Percentiles rank a stretch among this genome's conserved stretches.
phyloP scores from a whole-genome alignment of 1,139 yeast species.

The Candida labiduridarum region DNA sequence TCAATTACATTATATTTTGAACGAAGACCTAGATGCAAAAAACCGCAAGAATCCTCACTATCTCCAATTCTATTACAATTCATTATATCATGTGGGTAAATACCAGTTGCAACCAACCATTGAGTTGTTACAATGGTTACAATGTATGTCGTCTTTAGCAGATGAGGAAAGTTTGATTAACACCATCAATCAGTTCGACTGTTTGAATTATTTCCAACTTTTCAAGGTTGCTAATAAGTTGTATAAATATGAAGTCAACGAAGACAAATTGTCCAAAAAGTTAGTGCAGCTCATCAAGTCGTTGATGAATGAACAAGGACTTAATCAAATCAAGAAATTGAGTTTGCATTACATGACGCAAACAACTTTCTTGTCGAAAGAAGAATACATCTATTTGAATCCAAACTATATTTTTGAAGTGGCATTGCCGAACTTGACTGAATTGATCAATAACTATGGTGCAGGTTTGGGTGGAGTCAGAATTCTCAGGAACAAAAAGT shows the following conservation, averaged over 20 bases:
- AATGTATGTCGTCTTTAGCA: conserved; percentile 68
- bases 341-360: conserved; percentile 48
- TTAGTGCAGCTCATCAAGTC: conserved; percentile 39
- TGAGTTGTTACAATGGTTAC: conserved; percentile 87
- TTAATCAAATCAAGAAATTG: conserved; percentile 33
- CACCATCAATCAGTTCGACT: conserved; percentile 58
- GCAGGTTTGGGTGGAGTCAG: conserved; percentile 60
- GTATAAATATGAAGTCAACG: conserved; percentile 85
- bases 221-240: conserved; percentile 65
- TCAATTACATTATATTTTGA: conserved; percentile 26
- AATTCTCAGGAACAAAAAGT: conserved; percentile 47
- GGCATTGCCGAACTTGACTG: conserved; percentile 60
- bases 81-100: conserved; percentile 62
- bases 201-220: conserved; percentile 70
- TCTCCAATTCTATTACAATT: conserved; percentile 53
- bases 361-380: conserved; percentile 41
- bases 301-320: conserved; percentile 42
- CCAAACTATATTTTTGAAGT: conserved; percentile 53
- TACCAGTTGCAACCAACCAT: conserved; percentile 71
- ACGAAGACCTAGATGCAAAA: conserved; percentile 18
- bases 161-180: conserved; percentile 59
- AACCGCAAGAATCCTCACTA: conserved; percentile 29
- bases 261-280: conserved; percentile 57
- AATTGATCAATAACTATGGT: conserved; percentile 62
- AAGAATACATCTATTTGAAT: conserved; percentile 48